Base-by-base conservation (phyloP, 306 rosid genomes). In the Quercus aquifolioides region DNA sequence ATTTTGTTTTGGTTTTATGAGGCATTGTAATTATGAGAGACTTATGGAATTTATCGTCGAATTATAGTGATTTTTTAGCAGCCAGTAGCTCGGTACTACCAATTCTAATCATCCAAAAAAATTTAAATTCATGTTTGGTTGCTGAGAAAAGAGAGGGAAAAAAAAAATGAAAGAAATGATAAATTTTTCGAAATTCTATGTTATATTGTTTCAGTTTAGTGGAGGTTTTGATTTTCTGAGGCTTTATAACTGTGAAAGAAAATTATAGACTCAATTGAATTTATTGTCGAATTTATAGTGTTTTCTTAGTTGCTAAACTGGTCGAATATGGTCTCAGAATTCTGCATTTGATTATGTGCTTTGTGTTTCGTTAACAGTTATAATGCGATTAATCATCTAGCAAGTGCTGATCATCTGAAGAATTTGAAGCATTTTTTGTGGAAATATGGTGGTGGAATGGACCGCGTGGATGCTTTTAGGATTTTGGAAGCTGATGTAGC, bases 381-480 rank as follows among this genome's bases (percentile, higher is more conserved):
- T 69, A 88, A 89, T 86, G 98, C 90, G 1, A 91, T 95, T 77
- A 85, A 71, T 74, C 99, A 93, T 84, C 84, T 95, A 17, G 92
- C 98, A 10, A 88, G 90, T 71, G 84, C 31, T 4, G 85, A 83
- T 76, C 99, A 95, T 58, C 67, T 90, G 79, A 90, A 91, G 87
- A 89, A 87, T 86, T 83, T 91, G 93, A 95, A 90, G 92, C 97
- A 90, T 65, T 91, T 93, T 68, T 80, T 89, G 63, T 93, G 99
- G 97, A 93, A 95, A 81, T 77, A 91, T 49, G 97, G 98, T 65
- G 96, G 86, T 20, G 63, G 80, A 54, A 30, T 63, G 87, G 88
- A 86, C 63, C 85, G 76, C n/a, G 62, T 91, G 71, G 87, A 89
- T 69, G 57, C 83, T 20, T 91, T 84, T 71, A 89, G 80, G 81